Evolutionary conservation across 805 yeast genomes (phyloP).

Genomic region (Zygoascus bituminiphila): DNA sequence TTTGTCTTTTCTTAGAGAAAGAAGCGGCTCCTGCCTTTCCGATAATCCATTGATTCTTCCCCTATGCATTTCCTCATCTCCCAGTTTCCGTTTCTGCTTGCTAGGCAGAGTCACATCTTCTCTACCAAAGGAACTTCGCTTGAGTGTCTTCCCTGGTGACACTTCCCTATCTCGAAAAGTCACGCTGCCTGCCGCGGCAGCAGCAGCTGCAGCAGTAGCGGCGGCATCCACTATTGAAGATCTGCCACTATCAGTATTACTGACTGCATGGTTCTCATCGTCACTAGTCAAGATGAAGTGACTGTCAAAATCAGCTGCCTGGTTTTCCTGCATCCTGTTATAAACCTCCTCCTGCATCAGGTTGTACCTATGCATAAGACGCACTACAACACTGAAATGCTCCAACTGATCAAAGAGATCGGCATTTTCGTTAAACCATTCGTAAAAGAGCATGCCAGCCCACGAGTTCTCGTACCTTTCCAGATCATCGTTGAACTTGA

Average conservation of each 20-base stretch:
- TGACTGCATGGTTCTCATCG: neutral
- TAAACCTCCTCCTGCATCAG: neutral
- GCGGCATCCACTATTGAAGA: neutral
- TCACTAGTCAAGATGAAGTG: neutral
- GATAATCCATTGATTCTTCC: no score
- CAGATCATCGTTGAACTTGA: constrained; percentile 20
- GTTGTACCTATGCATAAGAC: neutral
- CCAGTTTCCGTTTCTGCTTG: neutral
- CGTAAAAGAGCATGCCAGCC: neutral
- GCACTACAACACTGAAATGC: neutral
- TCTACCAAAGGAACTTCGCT: neutral
- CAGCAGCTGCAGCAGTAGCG: neutral
- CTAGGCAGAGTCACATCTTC: neutral
- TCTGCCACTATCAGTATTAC: neutral
- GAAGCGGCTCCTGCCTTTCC: neutral
- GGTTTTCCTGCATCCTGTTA: neutral
- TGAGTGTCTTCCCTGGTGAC: neutral
- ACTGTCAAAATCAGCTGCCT: neutral
- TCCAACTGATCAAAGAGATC: neutral
- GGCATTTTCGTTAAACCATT: neutral
- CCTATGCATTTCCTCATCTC: no score
- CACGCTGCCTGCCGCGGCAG: neutral
- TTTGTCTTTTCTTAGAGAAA: neutral
- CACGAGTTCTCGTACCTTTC: constrained; percentile 2
- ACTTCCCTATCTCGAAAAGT: neutral